A percentile compares a stretch with the other conserved stretches of the same genome.
These are phyloP conservation scores for Colletotrichum sp. DNA, from an alignment of 2,329 filamentous ascomycete genomes.

Conservation along the genomic window DNA sequence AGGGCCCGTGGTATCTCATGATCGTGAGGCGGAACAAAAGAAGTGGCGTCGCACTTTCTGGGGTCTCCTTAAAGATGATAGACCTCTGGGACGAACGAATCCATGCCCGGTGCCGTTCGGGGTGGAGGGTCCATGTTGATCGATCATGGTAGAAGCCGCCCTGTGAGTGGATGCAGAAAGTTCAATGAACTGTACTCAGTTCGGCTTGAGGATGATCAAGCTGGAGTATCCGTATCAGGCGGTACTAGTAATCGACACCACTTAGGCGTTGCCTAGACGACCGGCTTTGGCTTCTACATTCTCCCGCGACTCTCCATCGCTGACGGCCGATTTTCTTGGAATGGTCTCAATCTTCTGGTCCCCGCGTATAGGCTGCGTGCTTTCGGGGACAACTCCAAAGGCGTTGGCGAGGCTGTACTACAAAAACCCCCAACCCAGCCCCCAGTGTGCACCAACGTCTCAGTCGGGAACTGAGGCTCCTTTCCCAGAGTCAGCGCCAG, in stretches of 20 bases:
- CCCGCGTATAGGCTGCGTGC: not conserved
- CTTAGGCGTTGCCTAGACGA: not conserved
- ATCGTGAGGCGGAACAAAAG: not conserved
- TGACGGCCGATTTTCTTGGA: not conserved
- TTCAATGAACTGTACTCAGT: not conserved
- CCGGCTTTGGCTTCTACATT: not conserved
- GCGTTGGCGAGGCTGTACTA: not conserved
- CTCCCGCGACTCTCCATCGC: not conserved
- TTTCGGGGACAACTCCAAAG: not conserved
- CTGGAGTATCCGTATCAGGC: not conserved
- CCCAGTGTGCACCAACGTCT: not conserved
- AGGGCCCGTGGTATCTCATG: not conserved
- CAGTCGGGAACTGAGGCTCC: not conserved
- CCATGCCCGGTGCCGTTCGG: not conserved
- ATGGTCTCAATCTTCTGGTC: not conserved
- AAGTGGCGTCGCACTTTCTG: too few relatives aligned
- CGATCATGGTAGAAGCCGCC: not conserved
- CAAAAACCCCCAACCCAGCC: not conserved
- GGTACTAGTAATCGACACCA: not conserved
- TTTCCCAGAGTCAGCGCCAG: not conserved
- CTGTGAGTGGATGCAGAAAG: not conserved
- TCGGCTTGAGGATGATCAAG: not conserved
- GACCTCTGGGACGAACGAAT: not conserved
- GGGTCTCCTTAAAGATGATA: not conserved
- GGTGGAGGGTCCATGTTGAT: not conserved